These are phyloP conservation scores for Lagenidium sp. DNA, from an alignment of 352 stramenopile genomes.

Conservation along the genomic window DNA sequence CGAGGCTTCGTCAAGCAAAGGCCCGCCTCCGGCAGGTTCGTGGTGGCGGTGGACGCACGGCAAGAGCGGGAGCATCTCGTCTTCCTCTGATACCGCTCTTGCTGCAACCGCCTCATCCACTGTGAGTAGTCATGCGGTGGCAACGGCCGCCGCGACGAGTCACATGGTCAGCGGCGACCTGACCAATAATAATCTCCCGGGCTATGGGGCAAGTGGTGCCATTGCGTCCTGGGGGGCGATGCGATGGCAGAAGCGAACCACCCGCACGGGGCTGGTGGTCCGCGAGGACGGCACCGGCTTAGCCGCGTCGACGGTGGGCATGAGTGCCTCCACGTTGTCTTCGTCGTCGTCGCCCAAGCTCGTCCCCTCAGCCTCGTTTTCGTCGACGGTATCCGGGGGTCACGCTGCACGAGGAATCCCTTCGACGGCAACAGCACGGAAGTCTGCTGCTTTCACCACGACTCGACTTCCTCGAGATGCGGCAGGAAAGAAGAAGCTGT, in stretches of 20 bases:
- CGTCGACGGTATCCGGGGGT: too few species aligned
- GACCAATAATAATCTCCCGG: too few species aligned
- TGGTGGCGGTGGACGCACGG: conserved; percentile 78
- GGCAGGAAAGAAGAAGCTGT: conserved; percentile 5
- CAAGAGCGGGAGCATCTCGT: conserved; percentile 57
- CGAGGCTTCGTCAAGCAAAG: too few species aligned
- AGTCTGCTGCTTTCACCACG: conserved; percentile 9
- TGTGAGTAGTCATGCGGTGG: too few species aligned
- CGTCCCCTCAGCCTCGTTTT: not conserved
- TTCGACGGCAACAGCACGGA: not conserved
- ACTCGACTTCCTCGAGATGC: conserved; percentile 9
- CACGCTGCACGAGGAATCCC: not conserved
- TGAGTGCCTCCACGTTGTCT: not conserved
- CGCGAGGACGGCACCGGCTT: conserved; percentile 1
- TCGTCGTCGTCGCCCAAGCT: conserved; percentile 9
- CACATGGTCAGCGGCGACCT: too few species aligned
- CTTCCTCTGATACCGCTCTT: conserved; percentile 22
- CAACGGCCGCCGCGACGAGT: too few species aligned
- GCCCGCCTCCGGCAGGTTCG: too few species aligned
- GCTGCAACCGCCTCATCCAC: not conserved
- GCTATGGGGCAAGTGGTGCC: too few species aligned
- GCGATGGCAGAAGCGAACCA: conserved; percentile 39
- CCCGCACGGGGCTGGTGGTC: conserved; percentile 5
- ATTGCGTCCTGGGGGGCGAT: conserved; percentile 12
- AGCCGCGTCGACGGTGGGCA: not conserved